Percentiles rank a stretch among this genome's conserved stretches.
phyloP scores from a whole-genome alignment of 1,139 yeast genomes.

The Neolecta irregularis region DNA sequence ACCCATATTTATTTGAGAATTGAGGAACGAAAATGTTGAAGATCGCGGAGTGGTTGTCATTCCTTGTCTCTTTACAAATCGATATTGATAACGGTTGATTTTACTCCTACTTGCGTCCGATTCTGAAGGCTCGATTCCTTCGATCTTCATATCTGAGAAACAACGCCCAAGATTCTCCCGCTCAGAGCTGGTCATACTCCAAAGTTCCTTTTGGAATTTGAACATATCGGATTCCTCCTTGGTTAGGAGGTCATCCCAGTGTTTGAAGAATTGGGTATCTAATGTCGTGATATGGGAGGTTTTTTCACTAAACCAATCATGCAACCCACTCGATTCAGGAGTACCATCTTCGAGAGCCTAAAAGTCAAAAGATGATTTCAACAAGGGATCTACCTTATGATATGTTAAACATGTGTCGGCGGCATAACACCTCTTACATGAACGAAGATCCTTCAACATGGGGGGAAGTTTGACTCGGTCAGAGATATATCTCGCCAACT shows the following conservation, averaged over 20 bases:
- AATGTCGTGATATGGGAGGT: slow-evolving; percentile 37
- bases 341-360: slow-evolving; percentile 37
- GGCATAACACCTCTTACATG: slow-evolving; percentile 56
- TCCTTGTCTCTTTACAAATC: slow-evolving; percentile 1
- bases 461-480: slow-evolving; percentile 39
- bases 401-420: slow-evolving; percentile 53
- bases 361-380: background rate
- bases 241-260: slow-evolving; percentile 62
- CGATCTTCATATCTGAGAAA: slow-evolving; percentile 22
- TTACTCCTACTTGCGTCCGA: too few relatives aligned
- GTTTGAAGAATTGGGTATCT: slow-evolving; percentile 41
- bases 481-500: slow-evolving; percentile 43
- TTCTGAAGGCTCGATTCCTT: slow-evolving; percentile 10
- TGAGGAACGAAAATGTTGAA: slow-evolving; percentile 10
- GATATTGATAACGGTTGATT: slow-evolving; percentile 10
- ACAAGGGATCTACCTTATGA: slow-evolving; percentile 30
- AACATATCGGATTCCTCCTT: slow-evolving; percentile 53
- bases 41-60: background rate
- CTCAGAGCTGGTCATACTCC: slow-evolving; percentile 46
- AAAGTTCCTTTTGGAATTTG: slow-evolving; percentile 45
- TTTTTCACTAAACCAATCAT: slow-evolving; percentile 29
- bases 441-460: slow-evolving; percentile 34
- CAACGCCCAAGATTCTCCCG: slow-evolving; percentile 53
- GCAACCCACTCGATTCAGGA: slow-evolving; percentile 27
- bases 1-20: slow-evolving; percentile 19